phyloP scores from a whole-genome alignment of 345 rosid genomes.

The Lepidium sativum region DNA sequence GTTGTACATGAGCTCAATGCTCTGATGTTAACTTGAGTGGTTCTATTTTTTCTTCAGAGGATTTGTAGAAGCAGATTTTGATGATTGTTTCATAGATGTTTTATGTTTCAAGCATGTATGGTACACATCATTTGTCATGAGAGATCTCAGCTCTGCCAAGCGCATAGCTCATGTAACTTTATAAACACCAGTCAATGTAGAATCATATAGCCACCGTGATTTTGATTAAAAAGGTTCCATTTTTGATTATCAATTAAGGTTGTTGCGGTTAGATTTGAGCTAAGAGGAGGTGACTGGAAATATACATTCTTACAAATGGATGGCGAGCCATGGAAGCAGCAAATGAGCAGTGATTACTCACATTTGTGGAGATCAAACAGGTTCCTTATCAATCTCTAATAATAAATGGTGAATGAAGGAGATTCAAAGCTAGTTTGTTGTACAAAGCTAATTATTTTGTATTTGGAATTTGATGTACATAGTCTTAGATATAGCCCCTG shows the following conservation, averaged over 20 bases:
- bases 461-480: constrained; percentile 12
- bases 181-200: background rate
- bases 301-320: constrained; percentile 94
- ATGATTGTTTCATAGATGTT: constrained; percentile 89
- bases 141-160: constrained; percentile 90
- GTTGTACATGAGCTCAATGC: background rate
- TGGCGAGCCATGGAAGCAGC: constrained; percentile 98
- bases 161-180: constrained; percentile 85
- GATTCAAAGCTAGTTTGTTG: constrained; percentile 12
- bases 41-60: constrained; percentile 29
- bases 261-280: constrained; percentile 78
- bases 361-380: constrained; percentile 71
- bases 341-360: constrained; percentile 61
- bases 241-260: constrained; percentile 37
- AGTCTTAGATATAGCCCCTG: too few species aligned
- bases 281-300: constrained; percentile 90
- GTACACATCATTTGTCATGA: constrained; percentile 98
- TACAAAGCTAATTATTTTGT: constrained; percentile 18
- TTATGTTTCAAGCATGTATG: constrained; percentile 96
- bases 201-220: background rate
- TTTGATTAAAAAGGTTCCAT: background rate
- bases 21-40: background rate
- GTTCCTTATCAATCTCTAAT: constrained; percentile 63
- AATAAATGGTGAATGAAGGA: constrained; percentile 43
- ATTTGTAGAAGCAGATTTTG: constrained; percentile 86